Evolutionary conservation across 805 yeast genomes (phyloP), one percentile per base, ranked within the genome.

Genomic region (Metschnikowia kofuensis): DNA sequence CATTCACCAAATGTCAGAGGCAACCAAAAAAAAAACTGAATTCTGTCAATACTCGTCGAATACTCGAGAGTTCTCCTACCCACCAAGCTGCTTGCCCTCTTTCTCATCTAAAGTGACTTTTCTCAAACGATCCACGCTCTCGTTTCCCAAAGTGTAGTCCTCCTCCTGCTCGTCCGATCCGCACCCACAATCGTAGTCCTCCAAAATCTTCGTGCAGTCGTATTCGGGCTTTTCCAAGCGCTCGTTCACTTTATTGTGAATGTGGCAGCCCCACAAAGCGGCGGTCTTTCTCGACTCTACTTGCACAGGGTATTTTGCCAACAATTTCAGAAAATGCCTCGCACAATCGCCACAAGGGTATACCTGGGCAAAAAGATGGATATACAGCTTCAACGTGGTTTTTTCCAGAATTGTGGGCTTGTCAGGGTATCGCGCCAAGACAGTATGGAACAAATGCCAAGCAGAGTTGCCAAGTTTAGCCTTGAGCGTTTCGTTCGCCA

Each of bases 261-360:
- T 64, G 60, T 85, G 85, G 63, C 99, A 94, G 1, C 99, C 99
- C 99, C 99, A 94, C 55, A 88, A 70, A 0, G 96, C 89, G 1
- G 99, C 98, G 3, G 81, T 78, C 52, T 83, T 82, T 49, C 96
- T 76, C 21, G 86, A 77, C 7, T 81, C 74, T 4, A 85, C 76
- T 61, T 94, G 99, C 2, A 96, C 97, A 1, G 99, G 98, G 60
- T 74, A 84, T 58, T 85, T 76, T 48, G 72, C 61, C 48, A 94
- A 68, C 55, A 92, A 69, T 61, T 79, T 69, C 54, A 79, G 85
- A 66, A 94, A 94, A 66, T 94, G 98, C 55, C 88, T 75, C 0
- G 99, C 97, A 69, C 98, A 94, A 64, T 92, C 97, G 4, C 96
- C 96, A 69, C 98, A 92, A 0, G 99, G 99, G 56, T 94, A 94